Conservation (phyloP, 1,139 yeast species). For the Suhomyces kunorum region DNA sequence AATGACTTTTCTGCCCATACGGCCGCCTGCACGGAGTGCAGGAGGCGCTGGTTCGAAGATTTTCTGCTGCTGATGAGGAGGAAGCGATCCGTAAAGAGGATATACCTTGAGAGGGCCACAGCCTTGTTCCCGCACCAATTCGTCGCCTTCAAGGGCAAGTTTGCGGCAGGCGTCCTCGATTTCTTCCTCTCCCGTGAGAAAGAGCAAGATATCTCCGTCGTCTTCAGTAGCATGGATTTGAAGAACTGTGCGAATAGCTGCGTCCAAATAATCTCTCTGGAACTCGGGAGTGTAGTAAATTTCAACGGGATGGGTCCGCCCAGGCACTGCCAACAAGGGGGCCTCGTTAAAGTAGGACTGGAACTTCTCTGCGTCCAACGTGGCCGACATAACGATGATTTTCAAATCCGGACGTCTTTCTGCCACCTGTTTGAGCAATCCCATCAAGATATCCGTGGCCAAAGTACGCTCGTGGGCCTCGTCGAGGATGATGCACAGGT, state of each 20-base stretch:
- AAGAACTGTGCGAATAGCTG: constrained; percentile 90
- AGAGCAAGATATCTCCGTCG: constrained; percentile 85
- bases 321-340: constrained; percentile 94
- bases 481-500: constrained; percentile 90
- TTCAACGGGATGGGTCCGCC: constrained; percentile 97
- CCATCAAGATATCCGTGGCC: constrained; percentile 97
- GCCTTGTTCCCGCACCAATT: constrained; percentile 79
- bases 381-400: constrained; percentile 95
- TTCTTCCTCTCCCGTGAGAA: constrained; percentile 97
- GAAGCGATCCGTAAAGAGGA: constrained; percentile 93
- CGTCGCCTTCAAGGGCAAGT: constrained; percentile 84
- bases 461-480: constrained; percentile 98
- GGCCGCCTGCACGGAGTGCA: constrained; percentile 61
- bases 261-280: constrained; percentile 91
- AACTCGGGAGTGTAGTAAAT: constrained; percentile 95
- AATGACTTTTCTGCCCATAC: constrained; percentile 91
- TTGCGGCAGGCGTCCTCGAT: constrained; percentile 96
- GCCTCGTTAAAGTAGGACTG: constrained; percentile 88
- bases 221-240: constrained; percentile 97
- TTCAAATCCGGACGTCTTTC: constrained; percentile 83
- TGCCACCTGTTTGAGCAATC: constrained; percentile 81
- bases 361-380: constrained; percentile 95
- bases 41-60: constrained; percentile 90
- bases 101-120: constrained; percentile 89
- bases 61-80: constrained; percentile 92